Evolutionary conservation across 768 basidiomycete genomes (phyloP), one percentile per base, ranked within the genome.

Genomic region (Boletus reticulatus): DNA sequence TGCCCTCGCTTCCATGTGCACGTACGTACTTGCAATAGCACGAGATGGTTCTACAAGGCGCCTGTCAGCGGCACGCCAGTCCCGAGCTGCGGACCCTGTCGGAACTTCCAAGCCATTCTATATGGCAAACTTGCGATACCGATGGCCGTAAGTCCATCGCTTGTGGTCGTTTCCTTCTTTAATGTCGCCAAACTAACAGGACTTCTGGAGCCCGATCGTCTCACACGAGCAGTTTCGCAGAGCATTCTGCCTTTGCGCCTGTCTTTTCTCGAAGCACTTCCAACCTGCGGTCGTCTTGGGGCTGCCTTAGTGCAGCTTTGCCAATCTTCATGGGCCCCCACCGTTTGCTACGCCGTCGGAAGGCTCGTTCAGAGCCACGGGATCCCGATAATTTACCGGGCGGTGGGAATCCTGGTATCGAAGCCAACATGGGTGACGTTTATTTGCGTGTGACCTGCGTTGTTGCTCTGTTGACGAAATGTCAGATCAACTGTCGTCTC

Each of bases 351-450:
- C 54, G 61, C 36, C 49, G 65, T 34, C 53, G 57, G 36, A 48
- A 17, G 31, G 48, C 49, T 32, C 20, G 27, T 16, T 42, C 47
- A 1, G 57, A 62, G 29, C 54, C 32, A n/a, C 52, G 55, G 4
- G 11, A 48, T 1, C 52, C 56, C 11, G 66, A 57, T 36, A 58
- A 53, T 16, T 57, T 64, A 31, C 67, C 64, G 14, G 37, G 32
- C 14, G 61, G 60, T 43, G 57, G 44, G 24, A 68, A 70, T 32
- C 58, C 58, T 39, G 68, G 62, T 10, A 51, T 66, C 44, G 60
- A 54, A n/a, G 52, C 54, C 4, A 6, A 56, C 22, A 38, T 50
- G 32, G 64, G 68, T 70, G 57, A 60, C n/a, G 14, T 24, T 20
- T 31, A 19, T 48, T 47, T 36, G 14, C 20, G 20, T 14, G 4